These are phyloP conservation scores for Cymbopogon flexuosus DNA, from an alignment of 202 grass and related monocot species.

Conservation along the genomic window DNA sequence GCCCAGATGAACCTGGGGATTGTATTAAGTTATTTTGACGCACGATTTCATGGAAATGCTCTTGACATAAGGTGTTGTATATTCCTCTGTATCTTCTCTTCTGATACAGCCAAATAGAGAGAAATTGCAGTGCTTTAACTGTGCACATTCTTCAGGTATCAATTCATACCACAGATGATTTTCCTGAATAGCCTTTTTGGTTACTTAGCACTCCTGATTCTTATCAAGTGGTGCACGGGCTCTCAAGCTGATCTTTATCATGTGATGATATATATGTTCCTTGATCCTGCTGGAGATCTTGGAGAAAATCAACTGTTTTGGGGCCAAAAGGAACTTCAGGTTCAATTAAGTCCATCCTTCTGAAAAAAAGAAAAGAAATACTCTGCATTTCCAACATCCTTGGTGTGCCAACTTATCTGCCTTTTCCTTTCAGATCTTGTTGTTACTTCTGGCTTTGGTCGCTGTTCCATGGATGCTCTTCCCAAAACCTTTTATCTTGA, in stretches of 20 bases:
- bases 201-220: constrained; percentile 88
- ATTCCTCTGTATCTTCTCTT: constrained; percentile 3
- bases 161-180: constrained; percentile 95
- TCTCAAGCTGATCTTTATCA: constrained; percentile 99
- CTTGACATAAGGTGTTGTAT: constrained; percentile 82
- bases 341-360: constrained; percentile 34
- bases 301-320: constrained; percentile 99
- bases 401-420: constrained; percentile 27
- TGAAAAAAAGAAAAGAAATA: constrained; percentile 16
- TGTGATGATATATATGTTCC: constrained; percentile 99
- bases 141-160: constrained; percentile 57
- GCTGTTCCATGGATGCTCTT: constrained; percentile 99
- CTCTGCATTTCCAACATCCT: constrained; percentile 12
- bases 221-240: constrained; percentile 93
- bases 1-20: constrained; percentile 96
- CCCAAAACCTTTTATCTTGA: constrained; percentile 92
- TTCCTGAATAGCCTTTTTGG: constrained; percentile 99
- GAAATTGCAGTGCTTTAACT: constrained; percentile 16
- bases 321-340: constrained; percentile 93
- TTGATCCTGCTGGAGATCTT: constrained; percentile 84
- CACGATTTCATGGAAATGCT: constrained; percentile 82
- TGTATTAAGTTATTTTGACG: constrained; percentile 93
- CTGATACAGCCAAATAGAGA: background rate
- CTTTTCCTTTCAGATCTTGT: constrained; percentile 58
- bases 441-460: constrained; percentile 76